phyloP scores from a whole-genome alignment of 73 alveolate species.

The Blepharisma japonicum region DNA sequence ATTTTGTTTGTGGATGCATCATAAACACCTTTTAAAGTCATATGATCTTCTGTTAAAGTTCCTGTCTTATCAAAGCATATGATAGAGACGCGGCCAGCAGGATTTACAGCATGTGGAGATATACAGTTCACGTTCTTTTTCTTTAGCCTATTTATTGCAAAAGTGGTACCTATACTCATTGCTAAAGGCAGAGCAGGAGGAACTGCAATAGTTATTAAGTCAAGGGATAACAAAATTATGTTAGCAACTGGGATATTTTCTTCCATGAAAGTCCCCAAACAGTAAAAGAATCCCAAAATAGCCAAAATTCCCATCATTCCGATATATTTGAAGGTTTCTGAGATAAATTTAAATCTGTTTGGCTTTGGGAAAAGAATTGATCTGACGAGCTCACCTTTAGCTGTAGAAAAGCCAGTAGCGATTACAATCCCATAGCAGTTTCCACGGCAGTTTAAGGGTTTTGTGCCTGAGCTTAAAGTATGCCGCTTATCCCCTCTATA shows the following conservation, averaged over 20 bases:
- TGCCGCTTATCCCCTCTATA: conserved; percentile 61
- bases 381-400: conserved; percentile 70
- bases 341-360: conserved; percentile 58
- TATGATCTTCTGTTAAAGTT: conserved; percentile 94
- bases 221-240: conserved; percentile 40
- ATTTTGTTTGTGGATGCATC: background rate
- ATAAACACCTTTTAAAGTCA: conserved; percentile 70
- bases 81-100: conserved; percentile 84
- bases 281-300: conserved; percentile 43
- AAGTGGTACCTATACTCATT: conserved; percentile 61
- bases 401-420: conserved; percentile 62
- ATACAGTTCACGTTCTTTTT: conserved; percentile 74
- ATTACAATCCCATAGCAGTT: conserved; percentile 55
- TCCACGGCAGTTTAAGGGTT: background rate
- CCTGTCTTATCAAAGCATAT: conserved; percentile 98
- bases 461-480: conserved; percentile 90
- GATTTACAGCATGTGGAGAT: conserved; percentile 82
- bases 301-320: conserved; percentile 55
- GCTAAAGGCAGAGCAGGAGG: conserved; percentile 83
- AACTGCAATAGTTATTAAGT: conserved; percentile 68
- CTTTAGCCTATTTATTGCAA: conserved; percentile 63
- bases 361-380: conserved; percentile 68
- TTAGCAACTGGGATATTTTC: background rate
- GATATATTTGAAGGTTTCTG: conserved; percentile 61
- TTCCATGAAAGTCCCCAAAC: conserved; percentile 46